Conservation (phyloP, 2,329 filamentous ascomycete genomes). For the Apiospora malaysiana region DNA sequence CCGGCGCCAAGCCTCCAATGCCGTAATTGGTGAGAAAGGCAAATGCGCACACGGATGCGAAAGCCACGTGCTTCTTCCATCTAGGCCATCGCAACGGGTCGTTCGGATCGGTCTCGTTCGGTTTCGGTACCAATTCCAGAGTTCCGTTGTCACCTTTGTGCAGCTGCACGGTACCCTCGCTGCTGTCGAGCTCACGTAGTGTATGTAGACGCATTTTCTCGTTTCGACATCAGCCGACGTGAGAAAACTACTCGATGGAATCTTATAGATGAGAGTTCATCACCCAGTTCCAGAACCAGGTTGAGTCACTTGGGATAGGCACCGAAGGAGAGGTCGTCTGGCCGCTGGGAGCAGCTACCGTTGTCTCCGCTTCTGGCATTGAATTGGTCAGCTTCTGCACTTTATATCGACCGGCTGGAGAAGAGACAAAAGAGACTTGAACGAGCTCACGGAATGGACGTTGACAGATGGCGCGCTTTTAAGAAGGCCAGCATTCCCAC, state of each 20-base stretch:
- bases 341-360: constrained; percentile 19
- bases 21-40: constrained; percentile 53
- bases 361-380: constrained; percentile 19
- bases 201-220: constrained; percentile 20
- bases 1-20: constrained; percentile 50
- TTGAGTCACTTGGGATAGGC: constrained; percentile 22
- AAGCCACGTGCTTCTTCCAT: constrained; percentile 52
- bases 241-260: too few relatives aligned
- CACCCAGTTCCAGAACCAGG: constrained; percentile 34
- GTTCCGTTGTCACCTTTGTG: constrained; percentile 25
- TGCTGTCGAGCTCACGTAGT: constrained; percentile 22
- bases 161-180: constrained; percentile 53
- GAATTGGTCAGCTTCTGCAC: neutral
- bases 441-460: too few relatives aligned
- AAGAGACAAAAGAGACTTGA: neutral
- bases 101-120: constrained; percentile 50
- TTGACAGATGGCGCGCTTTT: neutral
- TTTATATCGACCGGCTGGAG: neutral
- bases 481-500: neutral
- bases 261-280: constrained; percentile 28
- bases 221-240: neutral
- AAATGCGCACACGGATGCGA: constrained; percentile 49
- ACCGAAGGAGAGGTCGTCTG: constrained; percentile 1
- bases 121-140: constrained; percentile 49
- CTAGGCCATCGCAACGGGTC: constrained; percentile 53